Base-by-base conservation (phyloP, 106 monocot genomes). In the Allium cepa region DNA sequence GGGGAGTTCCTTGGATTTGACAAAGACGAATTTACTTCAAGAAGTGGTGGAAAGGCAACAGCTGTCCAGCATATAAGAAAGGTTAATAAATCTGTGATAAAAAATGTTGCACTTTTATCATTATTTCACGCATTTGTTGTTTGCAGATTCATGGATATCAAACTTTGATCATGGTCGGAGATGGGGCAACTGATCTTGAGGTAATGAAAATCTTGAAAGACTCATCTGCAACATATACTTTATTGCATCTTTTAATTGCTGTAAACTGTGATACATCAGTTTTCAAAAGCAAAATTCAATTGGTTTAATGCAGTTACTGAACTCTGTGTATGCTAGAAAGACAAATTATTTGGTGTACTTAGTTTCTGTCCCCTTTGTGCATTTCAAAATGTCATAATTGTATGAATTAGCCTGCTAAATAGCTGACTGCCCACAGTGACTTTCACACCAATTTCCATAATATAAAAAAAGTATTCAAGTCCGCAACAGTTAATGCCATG, bases 101-200 rank as follows among this genome's bases (percentile, higher is more conserved):
- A 56, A 28, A 22, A 17, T 68, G 3, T 22, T 16, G 3, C 14
- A 59, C 9, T 10, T 50, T 66, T 49, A 2, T 67, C 15, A 18
- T 78, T 16, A 67, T 63, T 50, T 74, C 51, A 26, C n/a, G 50
- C 50, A 56, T 63, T 26, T 72, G 73, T 10, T 4, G 51, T 49
- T 78, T 83, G 61, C 78, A 91, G 95, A 75, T 73, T 9, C 86
- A 79, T 77, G 66, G 75, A 22, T 87, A 97, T 68, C 86, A 86
- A 59, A 63, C 75, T 10, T 62, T 97, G 59, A 79, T 92, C 62
- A 97, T 97, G 97, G 81, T 97, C 63, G 97, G 97, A 62, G 97
- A 97, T 84, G 97, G 97, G 48, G 97, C 97, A 71, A 97, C 97
- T 68, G 97, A 97, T 74, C 92, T 97, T 79, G 97, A 97, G 92